These are phyloP conservation scores for Tetracladium setigerum DNA, from an alignment of 495 filamentous ascomycete genomes.

Conservation along the genomic window DNA sequence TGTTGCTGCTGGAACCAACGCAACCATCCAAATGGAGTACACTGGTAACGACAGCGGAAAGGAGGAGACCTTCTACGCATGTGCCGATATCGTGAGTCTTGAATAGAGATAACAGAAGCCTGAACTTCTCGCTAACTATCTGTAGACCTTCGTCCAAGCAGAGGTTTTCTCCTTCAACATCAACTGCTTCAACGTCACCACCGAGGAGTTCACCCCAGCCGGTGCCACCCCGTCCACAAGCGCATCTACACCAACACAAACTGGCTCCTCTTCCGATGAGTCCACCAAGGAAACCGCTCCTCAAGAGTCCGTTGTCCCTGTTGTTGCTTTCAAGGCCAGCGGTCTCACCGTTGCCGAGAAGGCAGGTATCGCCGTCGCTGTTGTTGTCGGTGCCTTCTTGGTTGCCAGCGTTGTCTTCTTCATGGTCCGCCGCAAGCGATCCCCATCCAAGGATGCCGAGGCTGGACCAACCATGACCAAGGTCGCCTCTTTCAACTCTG, in stretches of 20 bases:
- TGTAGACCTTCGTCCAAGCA: constrained; percentile 32
- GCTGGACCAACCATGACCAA: background rate
- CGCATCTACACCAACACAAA: constrained; percentile 3
- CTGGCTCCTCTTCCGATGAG: background rate
- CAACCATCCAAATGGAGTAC: constrained; percentile 45
- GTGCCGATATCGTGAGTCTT: constrained; percentile 33
- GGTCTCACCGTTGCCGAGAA: constrained; percentile 36
- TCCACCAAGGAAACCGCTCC: constrained; percentile 7
- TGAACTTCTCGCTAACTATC: background rate
- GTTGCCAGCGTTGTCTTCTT: constrained; percentile 14
- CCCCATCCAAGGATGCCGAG: background rate
- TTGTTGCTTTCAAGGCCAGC: constrained; percentile 8
- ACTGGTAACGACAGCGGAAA: constrained; percentile 34
- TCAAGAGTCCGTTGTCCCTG: background rate
- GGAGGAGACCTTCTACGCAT: constrained; percentile 44
- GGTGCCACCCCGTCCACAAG: constrained; percentile 15
- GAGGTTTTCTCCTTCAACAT: constrained; percentile 30
- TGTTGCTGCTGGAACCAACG: constrained; percentile 34
- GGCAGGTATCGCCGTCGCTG: constrained; percentile 41
- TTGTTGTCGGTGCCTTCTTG: constrained; percentile 28
- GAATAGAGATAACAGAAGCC: background rate
- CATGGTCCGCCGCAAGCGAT: constrained; percentile 2
- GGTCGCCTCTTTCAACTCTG: no score
- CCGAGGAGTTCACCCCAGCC: constrained; percentile 23
- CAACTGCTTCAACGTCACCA: constrained; percentile 44